These are phyloP conservation scores for Hansenula lynferdii DNA, from an alignment of 1,139 yeast species.

Conservation along the genomic window DNA sequence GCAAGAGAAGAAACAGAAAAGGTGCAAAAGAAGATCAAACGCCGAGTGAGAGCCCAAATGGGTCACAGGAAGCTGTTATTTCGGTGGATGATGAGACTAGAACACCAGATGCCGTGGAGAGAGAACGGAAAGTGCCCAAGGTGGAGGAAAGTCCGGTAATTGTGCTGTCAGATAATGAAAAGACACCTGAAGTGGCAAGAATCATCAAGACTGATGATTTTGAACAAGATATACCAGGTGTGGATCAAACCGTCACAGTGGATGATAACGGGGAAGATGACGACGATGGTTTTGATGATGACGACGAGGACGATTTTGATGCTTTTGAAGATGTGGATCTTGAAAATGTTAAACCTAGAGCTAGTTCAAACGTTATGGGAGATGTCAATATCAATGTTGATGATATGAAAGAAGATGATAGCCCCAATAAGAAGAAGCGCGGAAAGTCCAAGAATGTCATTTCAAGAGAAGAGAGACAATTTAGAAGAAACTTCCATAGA, in stretches of 20 bases:
- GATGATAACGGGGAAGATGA: slow-evolving; percentile 16
- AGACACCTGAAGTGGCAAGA: slow-evolving; percentile 2
- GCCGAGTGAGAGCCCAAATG: too few species aligned
- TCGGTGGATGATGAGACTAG: background rate
- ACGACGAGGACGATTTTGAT: slow-evolving; percentile 30
- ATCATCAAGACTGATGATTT: slow-evolving; percentile 3
- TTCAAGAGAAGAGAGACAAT: slow-evolving; percentile 47
- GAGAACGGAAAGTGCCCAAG: too few species aligned
- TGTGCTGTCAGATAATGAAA: slow-evolving; percentile 2
- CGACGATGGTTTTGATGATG: slow-evolving; percentile 22
- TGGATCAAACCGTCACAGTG: slow-evolving; percentile 39
- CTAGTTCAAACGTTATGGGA: slow-evolving; percentile 15
- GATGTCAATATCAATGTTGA: slow-evolving; percentile 22
- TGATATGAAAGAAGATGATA: slow-evolving; percentile 9
- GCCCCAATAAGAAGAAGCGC: slow-evolving; percentile 16
- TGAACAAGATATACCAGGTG: slow-evolving; percentile 15
- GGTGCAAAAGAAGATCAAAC: slow-evolving; percentile 1
- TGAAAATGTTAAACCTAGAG: slow-evolving; percentile 25
- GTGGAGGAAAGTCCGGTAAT: too few species aligned
- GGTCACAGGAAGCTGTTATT: background rate
- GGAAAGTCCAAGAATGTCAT: slow-evolving; percentile 31
- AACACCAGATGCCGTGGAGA: background rate
- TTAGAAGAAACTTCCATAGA: slow-evolving; percentile 55
- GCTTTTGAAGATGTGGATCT: slow-evolving; percentile 38
- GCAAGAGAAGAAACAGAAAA: slow-evolving; percentile 14